Base-by-base conservation (phyloP, 306 rosid species). In the Hippophae tibetana region DNA sequence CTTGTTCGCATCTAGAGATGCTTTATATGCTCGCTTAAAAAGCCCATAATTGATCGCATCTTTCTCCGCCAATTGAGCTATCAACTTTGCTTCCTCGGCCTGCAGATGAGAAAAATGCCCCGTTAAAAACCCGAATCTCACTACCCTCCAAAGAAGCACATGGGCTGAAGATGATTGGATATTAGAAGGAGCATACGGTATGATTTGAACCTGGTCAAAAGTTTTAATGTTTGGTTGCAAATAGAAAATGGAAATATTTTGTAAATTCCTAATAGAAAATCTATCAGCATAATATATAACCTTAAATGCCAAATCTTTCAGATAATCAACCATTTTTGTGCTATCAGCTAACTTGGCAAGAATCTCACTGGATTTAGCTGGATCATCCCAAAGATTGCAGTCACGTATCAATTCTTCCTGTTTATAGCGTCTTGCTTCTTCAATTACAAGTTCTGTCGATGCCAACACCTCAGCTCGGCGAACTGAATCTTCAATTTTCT, bases 41-140 rank as follows among this genome's bases (percentile, higher is more conserved):
- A 89, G 84, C 64, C 89, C 89, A 59, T 62, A 77, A 65, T 83
- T 74, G 72, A 89, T 76, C 54, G 80, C 90, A 69, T 89, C 84
- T 64, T 59, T 68, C 69, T 85, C 95, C 42, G 86, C 84, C 68
- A 89, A 71, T 53, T 85, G 85, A 7, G 79, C 78, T 66, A 89
- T 85, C 70, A 89, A 68, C 72, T 85, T 82, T 66, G 95, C 97
- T 73, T 89, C 97, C 82, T 89, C 95, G 49, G 61, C 81, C 97
- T 89, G 81, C 74, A 71, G 46, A 61, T 13, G 57, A 7, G 25
- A 26, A 26, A 44, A 9, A 31, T 31, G 38, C 38, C 38, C 5
- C 47, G 26, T 47, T 13, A 53, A 18, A 53, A 60, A 41, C 13
- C 40, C 62, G 62, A 47, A 18, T 54, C 14, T 23, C 67, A 23